phyloP scores from a whole-genome alignment of 805 yeast species.

The Metschnikowia aberdeeniae region DNA sequence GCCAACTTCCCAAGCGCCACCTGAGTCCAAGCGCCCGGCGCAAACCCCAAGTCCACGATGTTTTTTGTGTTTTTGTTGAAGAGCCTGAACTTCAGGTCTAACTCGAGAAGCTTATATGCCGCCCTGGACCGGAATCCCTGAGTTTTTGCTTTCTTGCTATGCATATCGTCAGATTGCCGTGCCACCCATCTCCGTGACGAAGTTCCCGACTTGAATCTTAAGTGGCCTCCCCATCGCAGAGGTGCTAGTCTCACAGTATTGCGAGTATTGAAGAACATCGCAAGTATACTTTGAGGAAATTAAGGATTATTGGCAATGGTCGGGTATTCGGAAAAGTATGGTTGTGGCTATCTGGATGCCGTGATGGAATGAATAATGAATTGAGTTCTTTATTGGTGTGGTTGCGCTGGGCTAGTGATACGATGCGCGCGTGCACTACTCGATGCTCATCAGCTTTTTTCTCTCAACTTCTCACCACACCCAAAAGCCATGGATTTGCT shows the following conservation, averaged over 20 bases:
- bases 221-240: too few relatives aligned
- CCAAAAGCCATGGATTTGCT: conserved; percentile 13
- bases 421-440: conserved; percentile 2
- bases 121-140: conserved; percentile 76
- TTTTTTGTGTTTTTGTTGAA: conserved; percentile 49
- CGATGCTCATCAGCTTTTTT: conserved; percentile 17
- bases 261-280: too few relatives aligned
- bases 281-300: too few relatives aligned
- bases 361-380: too few relatives aligned
- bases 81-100: conserved; percentile 59
- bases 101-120: conserved; percentile 79
- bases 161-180: conserved; percentile 64
- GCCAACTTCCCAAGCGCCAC: conserved; percentile 21
- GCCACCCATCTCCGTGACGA: conserved; percentile 56
- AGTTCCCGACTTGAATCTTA: conserved; percentile 14
- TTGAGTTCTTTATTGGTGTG: too few relatives aligned
- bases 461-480: conserved; percentile 4
- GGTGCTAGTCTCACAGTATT: too few relatives aligned
- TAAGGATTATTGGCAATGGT: too few relatives aligned
- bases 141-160: conserved; percentile 60
- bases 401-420: neutral
- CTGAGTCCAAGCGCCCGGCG: conserved; percentile 34
- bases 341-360: too few relatives aligned
- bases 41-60: conserved; percentile 69
- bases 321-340: too few relatives aligned